Base-by-base conservation (phyloP, 257 asterid species). In the Buddleja alternifolia region DNA sequence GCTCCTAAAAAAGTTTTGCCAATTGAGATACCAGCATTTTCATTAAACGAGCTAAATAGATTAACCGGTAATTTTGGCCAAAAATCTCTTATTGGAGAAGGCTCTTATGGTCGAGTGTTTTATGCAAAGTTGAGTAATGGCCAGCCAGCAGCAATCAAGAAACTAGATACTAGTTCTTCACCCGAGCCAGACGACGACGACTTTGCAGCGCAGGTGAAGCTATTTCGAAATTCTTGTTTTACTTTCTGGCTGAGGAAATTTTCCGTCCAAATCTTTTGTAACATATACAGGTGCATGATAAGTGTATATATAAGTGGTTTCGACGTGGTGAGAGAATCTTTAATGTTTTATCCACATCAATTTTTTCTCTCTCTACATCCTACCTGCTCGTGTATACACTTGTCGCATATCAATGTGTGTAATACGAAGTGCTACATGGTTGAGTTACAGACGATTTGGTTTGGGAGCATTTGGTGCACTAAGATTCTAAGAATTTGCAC, bases 61-160 rank as follows among this genome's bases (percentile, higher is more conserved):
- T 42, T 82, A 58, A 91, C 97, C 2, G 76, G 74, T 24, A 85
- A 87, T 62, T 91, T 91, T 15, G 96, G 90, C 3, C 25, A 78
- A 2, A 81, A 87, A 72, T 81, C 90, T 42, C 65, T 89, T 19
- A 79, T 89, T 6, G 95, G 96, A 45, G 95, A 89, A 72, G 97
- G 97, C 14, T 91, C 97, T 7, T 86, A 86, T 71, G 94, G 97
- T 4, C 81, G 95, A 0, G 96, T 85, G 4, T 91, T 78, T 51
- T 78, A 58, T 11, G 96, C 90, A 10, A 86, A 67, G 47, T 32
- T 90, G 60, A 81, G 82, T 60, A 71, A 69, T 56, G 97, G 97
- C 24, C 75, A 55, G 4, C 70, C 77, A 23, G 84, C 83, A 1
- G 97, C 98, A 23, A 83, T 92, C 62, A 88, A 93, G 76, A 90